phyloP scores from a whole-genome alignment of 75 land plant genomes.

The Pinus taeda region DNA sequence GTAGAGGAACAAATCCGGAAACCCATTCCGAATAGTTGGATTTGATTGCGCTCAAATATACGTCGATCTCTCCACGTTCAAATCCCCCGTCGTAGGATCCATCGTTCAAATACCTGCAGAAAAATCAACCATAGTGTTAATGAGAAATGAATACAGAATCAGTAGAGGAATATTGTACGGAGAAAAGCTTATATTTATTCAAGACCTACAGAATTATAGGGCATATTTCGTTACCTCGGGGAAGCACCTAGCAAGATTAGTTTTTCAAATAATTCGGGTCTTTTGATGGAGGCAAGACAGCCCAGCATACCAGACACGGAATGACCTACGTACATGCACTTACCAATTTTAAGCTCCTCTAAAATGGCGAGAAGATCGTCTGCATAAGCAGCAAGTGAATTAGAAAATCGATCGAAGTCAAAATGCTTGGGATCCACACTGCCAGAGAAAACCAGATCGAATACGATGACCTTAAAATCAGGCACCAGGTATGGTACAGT shows the following conservation, averaged over 20 bases:
- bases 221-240: no score
- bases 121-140: no score
- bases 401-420: not conserved
- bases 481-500: constrained; percentile 36
- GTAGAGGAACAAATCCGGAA: constrained; percentile 27
- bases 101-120: no score
- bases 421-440: constrained; percentile 6
- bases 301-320: constrained; percentile 81
- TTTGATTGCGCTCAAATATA: constrained; percentile 26
- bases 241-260: constrained; percentile 60
- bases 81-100: no score
- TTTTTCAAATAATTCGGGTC: constrained; percentile 74
- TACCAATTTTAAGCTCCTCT: constrained; percentile 35
- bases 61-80: constrained; percentile 28
- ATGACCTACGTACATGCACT: constrained; percentile 86
- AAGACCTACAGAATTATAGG: no score
- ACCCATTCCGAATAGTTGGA: constrained; percentile 44
- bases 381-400: constrained; percentile 36
- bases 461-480: constrained; percentile 29
- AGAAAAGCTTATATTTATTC: no score
- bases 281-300: constrained; percentile 67
- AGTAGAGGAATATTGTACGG: no score
- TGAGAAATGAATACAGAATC: no score
- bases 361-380: constrained; percentile 48
- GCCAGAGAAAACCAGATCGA: constrained; percentile 58